Evolutionary conservation across 257 asterid genomes (phyloP), one percentile per base, ranked within the genome.

Genomic region (Rubia yunnanensis): DNA sequence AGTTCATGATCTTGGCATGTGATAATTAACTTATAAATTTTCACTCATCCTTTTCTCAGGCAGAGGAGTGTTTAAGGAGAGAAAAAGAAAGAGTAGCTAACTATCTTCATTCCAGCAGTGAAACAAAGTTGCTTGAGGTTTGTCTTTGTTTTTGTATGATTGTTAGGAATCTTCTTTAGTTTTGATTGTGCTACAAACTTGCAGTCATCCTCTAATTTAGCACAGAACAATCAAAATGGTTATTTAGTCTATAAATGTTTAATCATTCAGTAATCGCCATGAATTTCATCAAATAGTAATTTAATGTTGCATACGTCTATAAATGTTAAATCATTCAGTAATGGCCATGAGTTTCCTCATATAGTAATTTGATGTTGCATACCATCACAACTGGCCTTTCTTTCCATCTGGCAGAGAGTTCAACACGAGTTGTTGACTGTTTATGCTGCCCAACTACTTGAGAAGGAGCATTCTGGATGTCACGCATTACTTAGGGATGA

Each of bases 401-500:
- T 3, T 35, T 18, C n/a, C n/a, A 24, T 70, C 18, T 58, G 41
- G 36, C 75, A 94, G 99, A 85, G 80, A 85, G 96, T 84, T 64
- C 98, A 91, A 81, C 90, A 84, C 35, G 96, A 94, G 80, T 79
- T 91, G 71, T 80, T 94, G 82, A 74, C 95, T 50, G 99, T 94
- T 56, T 88, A 94, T 79, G 96, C 98, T 70, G 79, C 92, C 69
- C 99, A 91, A 81, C 81, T 94, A 50, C 78, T 94, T 55, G 99
- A 94, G 85, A 94, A 94, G 81, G 99, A 94, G 85, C 91, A 94
- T 73, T 94, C 99, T 11, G 99, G 99, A 65, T 94, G 99, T 57
- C 97, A 86, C 72, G 95, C 96, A 0, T 79, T 94, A 74, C 98
- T 94, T 32, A 85, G 91, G 73, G 96, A 94, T 79, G 98, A 94